A percentile compares a stretch with the other conserved stretches of the same genome.
Evolutionary conservation across 176 grass and related monocot genomes (phyloP).

Genomic region (Stipa capillata): DNA sequence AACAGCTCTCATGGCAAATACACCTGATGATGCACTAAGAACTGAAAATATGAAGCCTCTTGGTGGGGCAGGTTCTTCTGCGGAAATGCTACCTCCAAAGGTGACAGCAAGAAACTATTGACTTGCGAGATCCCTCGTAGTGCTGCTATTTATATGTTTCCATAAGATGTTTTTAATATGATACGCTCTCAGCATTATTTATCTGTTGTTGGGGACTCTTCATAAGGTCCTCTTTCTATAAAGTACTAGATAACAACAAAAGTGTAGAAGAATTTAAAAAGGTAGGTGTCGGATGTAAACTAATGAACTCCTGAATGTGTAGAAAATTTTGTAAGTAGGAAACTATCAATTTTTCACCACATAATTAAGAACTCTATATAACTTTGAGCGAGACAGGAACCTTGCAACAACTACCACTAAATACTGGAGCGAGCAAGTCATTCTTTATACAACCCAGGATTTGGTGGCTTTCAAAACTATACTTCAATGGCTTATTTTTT

Average conservation of each 20-base stretch:
- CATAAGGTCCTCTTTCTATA: neutral
- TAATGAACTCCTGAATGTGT: neutral
- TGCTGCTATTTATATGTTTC: neutral
- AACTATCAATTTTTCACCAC: neutral
- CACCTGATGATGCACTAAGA: neutral
- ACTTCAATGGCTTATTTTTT: neutral
- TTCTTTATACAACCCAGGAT: neutral
- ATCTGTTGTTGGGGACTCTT: neutral
- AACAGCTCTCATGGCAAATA: neutral
- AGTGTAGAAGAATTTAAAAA: neutral
- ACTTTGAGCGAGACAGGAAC: neutral
- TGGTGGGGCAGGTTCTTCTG: neutral
- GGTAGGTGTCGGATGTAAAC: neutral
- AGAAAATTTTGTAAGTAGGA: neutral
- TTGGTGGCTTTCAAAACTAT: neutral
- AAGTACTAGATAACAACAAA: neutral
- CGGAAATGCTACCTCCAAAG: neutral
- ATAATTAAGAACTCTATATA: neutral
- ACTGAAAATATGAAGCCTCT: conserved; percentile 1
- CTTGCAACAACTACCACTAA: neutral
- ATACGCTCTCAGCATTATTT: neutral
- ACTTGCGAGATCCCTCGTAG: neutral
- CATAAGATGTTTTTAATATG: neutral
- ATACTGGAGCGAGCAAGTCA: neutral
- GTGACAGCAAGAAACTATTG: neutral